Evolutionary conservation across 495 filamentous ascomycete species (phyloP), one percentile per base, ranked within the genome.

Genomic region (Penicillium robsamsonii): DNA sequence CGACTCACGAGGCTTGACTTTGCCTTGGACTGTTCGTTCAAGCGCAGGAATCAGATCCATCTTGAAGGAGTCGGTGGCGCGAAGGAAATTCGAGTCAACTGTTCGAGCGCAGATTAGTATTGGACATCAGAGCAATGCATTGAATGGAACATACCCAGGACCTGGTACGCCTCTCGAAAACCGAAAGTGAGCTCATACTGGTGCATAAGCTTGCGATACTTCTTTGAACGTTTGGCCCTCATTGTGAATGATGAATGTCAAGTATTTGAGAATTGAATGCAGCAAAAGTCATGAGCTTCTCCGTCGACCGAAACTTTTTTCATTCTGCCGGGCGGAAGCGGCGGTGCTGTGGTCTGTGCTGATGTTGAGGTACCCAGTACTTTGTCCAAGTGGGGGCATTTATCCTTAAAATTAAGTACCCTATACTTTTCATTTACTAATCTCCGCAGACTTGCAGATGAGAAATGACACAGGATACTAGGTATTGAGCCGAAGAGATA

Each of bases 181-280:
- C 87, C 86, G 60, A 92, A 95, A 46, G 79, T 82, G 57, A 91
- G 76, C 64, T 84, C 83, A 83, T 91, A 97, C 65, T 92, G 85
- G 62, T 89, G 84, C 91, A 99, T 97, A 55, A 97, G 82, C 84
- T 96, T 96, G 66, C 90, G 87, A 74, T 97, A 98, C 69, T 91
- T 88, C 77, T 97, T 98, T 7, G 89, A 87, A 58, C 94, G 85
- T 72, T 97, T 97, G 55, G 90, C 92, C 66, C 88, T 84, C 91
- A 96, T 96, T 58, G 68, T 83, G 63, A 53, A 61, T 40, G 53
- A 38, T 61, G 37, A 24, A n/a, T 40, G 43, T 57, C 38, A 48
- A 53, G 30, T 43, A 52, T 58, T 67, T 59, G 56, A 37, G 51
- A 46, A 53, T 62, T 58, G 53, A 33, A 53, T 31, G 56, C 56